These are phyloP conservation scores for Aureobasidium sp. DNA, from an alignment of 2,329 filamentous ascomycete species.

Conservation along the genomic window DNA sequence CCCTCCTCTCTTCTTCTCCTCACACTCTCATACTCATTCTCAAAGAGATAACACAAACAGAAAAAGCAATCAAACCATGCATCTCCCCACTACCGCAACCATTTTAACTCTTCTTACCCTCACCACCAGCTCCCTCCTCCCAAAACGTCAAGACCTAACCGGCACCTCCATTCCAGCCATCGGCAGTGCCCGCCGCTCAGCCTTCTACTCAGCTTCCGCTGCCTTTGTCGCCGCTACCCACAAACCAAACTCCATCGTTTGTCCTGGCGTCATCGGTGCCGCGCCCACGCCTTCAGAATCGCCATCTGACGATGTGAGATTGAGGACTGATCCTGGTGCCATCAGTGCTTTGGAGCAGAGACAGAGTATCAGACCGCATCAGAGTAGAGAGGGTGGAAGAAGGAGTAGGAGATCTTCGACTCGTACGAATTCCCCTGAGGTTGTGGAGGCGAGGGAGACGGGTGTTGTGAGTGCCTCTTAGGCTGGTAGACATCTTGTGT, in stretches of 20 bases:
- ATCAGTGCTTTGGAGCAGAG: constrained; percentile 8
- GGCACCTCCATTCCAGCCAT: constrained; percentile 11
- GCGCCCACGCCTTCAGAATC: neutral
- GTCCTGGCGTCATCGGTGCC: constrained; percentile 3
- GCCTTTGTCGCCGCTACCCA: constrained; percentile 4
- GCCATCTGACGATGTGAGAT: neutral
- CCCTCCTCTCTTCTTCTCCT: neutral
- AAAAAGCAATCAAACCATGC: neutral
- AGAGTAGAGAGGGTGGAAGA: neutral
- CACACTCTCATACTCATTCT: too few relatives aligned
- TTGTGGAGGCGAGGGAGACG: neutral
- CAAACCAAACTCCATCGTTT: constrained; percentile 1
- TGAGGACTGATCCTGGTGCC: constrained; percentile 5
- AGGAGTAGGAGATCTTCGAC: neutral
- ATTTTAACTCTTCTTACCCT: neutral
- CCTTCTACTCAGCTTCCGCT: neutral
- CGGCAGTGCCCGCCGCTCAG: constrained; percentile 10
- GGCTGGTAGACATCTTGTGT: too few relatives aligned
- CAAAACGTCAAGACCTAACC: constrained; percentile 6
- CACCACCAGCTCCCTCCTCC: neutral
- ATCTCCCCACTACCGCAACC: neutral
- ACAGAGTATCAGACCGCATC: constrained; percentile 13
- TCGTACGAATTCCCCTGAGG: neutral
- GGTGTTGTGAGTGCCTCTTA: neutral
- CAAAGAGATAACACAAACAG: too few relatives aligned